A percentile compares a stretch with the other conserved stretches of the same genome.
phyloP scores from a whole-genome alignment of 371 early-diverging fungal genomes.

The Rhizopus microsporus region DNA sequence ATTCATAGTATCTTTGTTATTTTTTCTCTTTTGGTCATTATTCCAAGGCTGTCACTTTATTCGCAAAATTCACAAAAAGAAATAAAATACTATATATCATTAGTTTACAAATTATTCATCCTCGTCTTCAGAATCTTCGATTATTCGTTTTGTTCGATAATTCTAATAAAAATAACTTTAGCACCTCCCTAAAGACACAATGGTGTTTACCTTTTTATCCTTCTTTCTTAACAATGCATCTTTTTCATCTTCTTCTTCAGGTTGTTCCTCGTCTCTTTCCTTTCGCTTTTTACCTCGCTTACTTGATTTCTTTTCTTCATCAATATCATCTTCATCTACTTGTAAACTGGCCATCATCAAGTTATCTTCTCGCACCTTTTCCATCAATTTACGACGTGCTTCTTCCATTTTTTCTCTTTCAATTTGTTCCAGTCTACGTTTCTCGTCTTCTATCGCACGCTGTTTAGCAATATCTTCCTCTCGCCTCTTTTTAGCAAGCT shows the following conservation, averaged over 20 bases:
- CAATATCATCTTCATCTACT: constrained; percentile 27
- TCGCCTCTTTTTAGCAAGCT: constrained; percentile 53
- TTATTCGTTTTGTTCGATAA: constrained; percentile 22
- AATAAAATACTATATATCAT: too few species aligned
- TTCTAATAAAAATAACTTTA: constrained; percentile 8
- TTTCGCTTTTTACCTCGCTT: constrained; percentile 22
- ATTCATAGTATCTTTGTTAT: too few species aligned
- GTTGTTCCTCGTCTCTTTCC: constrained; percentile 21
- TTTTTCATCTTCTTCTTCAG: constrained; percentile 15
- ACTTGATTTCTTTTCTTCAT: constrained; percentile 30
- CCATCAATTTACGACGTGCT: constrained; percentile 28
- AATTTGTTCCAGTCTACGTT: constrained; percentile 23
- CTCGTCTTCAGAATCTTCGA: constrained; percentile 27
- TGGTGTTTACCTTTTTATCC: constrained; percentile 19
- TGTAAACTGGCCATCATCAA: constrained; percentile 27
- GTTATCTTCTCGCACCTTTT: constrained; percentile 33
- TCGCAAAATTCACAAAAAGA: neutral
- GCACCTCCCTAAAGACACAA: neutral
- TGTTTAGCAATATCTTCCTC: constrained; percentile 29
- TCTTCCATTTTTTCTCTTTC: constrained; percentile 30
- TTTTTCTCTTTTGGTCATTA: too few species aligned
- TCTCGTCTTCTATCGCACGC: constrained; percentile 28
- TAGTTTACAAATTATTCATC: neutral
- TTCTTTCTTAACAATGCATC: constrained; percentile 12
- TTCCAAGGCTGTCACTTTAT: too few species aligned